A percentile compares a stretch with the other conserved stretches of the same genome.
Conservation (phyloP, 768 basidiomycete species). For the Dictyophora rubrovolvata region DNA sequence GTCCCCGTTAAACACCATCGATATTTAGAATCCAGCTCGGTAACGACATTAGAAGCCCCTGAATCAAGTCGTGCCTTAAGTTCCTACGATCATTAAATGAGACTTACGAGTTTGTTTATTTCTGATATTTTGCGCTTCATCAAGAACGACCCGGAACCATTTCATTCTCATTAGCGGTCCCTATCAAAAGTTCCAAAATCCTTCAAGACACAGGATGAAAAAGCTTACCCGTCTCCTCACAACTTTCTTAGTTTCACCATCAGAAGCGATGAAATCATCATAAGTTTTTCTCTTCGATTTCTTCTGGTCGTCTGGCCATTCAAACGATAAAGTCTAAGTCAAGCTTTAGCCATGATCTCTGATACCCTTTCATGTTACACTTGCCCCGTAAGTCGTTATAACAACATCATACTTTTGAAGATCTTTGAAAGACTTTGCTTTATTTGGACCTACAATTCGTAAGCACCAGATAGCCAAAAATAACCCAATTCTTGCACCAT, state of each 20-base stretch:
- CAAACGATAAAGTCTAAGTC: slow-evolving; percentile 41
- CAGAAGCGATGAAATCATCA: slow-evolving; percentile 18
- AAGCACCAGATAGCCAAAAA: neutral
- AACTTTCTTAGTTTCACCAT: slow-evolving; percentile 13
- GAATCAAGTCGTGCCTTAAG: neutral
- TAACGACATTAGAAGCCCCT: slow-evolving; percentile 47
- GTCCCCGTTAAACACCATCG: slow-evolving; percentile 67
- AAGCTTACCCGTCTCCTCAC: slow-evolving; percentile 21
- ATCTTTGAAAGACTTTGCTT: slow-evolving; percentile 36
- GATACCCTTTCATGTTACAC: neutral
- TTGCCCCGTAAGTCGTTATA: slow-evolving; percentile 40
- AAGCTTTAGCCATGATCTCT: neutral
- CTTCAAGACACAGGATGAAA: neutral
- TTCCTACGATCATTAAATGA: neutral
- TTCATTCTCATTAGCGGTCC: slow-evolving; percentile 44
- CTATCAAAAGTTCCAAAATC: neutral
- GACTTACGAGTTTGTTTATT: slow-evolving; percentile 34
- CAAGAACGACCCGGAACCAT: slow-evolving; percentile 44
- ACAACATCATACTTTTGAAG: slow-evolving; percentile 52
- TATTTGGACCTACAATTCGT: slow-evolving; percentile 25
- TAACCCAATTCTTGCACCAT: slow-evolving; percentile 27
- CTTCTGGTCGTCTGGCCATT: slow-evolving; percentile 45
- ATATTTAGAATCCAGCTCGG: slow-evolving; percentile 39
- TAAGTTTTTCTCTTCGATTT: slow-evolving; percentile 28
- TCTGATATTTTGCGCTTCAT: slow-evolving; percentile 46